Percentiles rank a stretch among this genome's conserved stretches.
These are phyloP conservation scores for Penicillium crystallinum DNA, from an alignment of 495 filamentous ascomycete genomes.

Conservation along the genomic window DNA sequence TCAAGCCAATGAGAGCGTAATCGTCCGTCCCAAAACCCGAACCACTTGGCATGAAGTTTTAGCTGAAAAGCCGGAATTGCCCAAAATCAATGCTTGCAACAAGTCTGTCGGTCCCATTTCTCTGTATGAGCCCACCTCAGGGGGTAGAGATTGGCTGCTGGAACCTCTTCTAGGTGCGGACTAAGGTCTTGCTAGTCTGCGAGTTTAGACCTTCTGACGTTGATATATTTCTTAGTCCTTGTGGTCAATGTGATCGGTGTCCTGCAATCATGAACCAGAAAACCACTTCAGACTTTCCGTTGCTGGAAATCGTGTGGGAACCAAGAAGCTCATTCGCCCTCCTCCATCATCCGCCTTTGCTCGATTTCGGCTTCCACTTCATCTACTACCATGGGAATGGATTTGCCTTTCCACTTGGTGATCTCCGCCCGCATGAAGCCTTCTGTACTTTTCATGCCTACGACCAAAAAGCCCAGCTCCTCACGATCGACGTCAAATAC, in stretches of 20 bases:
- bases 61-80: too few relatives aligned
- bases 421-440: slow-evolving; percentile 58
- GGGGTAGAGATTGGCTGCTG: not conserved
- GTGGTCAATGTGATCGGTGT: not conserved
- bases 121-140: not conserved
- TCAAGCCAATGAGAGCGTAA: too few relatives aligned
- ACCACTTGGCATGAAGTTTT: too few relatives aligned
- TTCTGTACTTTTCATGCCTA: slow-evolving; percentile 76
- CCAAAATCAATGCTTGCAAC: too few relatives aligned
- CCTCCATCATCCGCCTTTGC: slow-evolving; percentile 51
- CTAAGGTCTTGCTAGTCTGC: not conserved
- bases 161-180: not conserved
- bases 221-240: not conserved
- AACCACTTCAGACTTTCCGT: not conserved
- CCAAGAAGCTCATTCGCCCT: slow-evolving; percentile 38
- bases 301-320: not conserved
- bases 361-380: slow-evolving; percentile 59
- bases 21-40: too few relatives aligned
- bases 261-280: not conserved
- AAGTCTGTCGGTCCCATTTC: not conserved
- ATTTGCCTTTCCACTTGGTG: slow-evolving; percentile 38
- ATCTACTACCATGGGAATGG: slow-evolving; percentile 42
- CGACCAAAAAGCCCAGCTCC: slow-evolving; percentile 89
- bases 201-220: not conserved
- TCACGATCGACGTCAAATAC: slow-evolving; percentile 96